Evolutionary conservation across 2,329 filamentous ascomycete genomes (phyloP), one percentile per base, ranked within the genome.

Genomic region (Kalmusia sp.): DNA sequence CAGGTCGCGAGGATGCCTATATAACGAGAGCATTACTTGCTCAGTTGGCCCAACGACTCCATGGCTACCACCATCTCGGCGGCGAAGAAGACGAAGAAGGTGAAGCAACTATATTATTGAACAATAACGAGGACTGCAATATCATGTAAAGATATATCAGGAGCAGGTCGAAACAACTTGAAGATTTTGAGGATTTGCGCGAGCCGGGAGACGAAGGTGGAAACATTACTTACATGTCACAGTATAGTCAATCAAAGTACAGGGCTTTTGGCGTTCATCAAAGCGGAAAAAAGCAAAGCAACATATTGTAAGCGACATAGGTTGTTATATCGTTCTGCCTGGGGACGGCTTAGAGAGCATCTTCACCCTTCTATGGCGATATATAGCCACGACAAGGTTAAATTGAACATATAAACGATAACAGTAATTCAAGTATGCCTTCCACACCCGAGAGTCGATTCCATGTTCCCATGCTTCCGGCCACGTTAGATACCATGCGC

Each of bases 41-140:
- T n/a, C 71, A 74, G 45, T 48, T 75, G 15, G 70, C 70, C 3
- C 61, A 64, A 22, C 63, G 67, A n/a, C 66, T 71, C 38, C 65
- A 72, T 41, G 67, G 64, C 19, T 50, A 64, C 25, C 63, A 65
- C 4, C 62, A 65, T 3, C 45, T 39, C 21, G 58, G 48, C 14
- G 59, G 54, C 11, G 62, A 57, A 19, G 71, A 61, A 22, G 67
- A 61, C 6, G 62, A 47, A 6, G 61, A 54, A 11, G 65, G 54
- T 6, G 61, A 60, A 14, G 57, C 59, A 2, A 57, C 69, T 1
- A 55, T 71, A 15, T 50, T 74, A 7, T 15, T 64, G 17, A 64
- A 68, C 22, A 66, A 59, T 12, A 69, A 73, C 28, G 71, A 74
- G 15, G 61, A 59, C 17, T 74, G 71, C 52, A 61, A 41, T 6